Conservation (phyloP, 2,329 filamentous ascomycete species). For the Epicoccum sorghinum region DNA sequence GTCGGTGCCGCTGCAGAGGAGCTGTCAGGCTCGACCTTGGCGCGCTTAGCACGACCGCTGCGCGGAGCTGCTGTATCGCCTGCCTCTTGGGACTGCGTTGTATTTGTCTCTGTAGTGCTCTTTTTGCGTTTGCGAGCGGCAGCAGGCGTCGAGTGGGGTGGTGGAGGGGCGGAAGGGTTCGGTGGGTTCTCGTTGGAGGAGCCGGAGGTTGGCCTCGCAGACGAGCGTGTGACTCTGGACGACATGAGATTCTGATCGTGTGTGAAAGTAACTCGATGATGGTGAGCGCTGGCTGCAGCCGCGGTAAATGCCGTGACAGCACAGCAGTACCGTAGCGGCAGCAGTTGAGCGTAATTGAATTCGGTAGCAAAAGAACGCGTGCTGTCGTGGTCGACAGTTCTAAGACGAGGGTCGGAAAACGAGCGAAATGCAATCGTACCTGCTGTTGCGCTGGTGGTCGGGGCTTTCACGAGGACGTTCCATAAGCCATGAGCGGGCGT, state of each 20-base stretch:
- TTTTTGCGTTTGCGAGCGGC: slow-evolving; percentile 78
- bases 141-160: slow-evolving; percentile 53
- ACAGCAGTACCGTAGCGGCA: slow-evolving; percentile 30
- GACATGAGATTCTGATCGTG: slow-evolving; percentile 75
- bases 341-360: slow-evolving; percentile 26
- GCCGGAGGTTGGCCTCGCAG: slow-evolving; percentile 85
- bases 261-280: slow-evolving; percentile 36
- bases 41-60: slow-evolving; percentile 52
- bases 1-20: slow-evolving; percentile 46
- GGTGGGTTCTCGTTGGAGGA: slow-evolving; percentile 48
- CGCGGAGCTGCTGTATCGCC: slow-evolving; percentile 42
- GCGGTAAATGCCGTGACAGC: slow-evolving; percentile 36
- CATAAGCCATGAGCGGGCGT: slow-evolving; percentile 46
- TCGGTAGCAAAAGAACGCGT: slow-evolving; percentile 17
- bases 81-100: slow-evolving; percentile 56
- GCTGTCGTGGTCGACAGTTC: slow-evolving; percentile 1
- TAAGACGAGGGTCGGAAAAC: slow-evolving; percentile 22
- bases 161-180: slow-evolving; percentile 51
- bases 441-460: slow-evolving; percentile 30
- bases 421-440: slow-evolving; percentile 30
- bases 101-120: slow-evolving; percentile 51
- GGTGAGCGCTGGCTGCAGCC: slow-evolving; percentile 40
- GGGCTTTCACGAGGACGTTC: slow-evolving; percentile 36
- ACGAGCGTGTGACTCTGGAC: slow-evolving; percentile 93
- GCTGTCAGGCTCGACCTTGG: slow-evolving; percentile 69